These are phyloP conservation scores for Ilyonectria destructans DNA, from an alignment of 2,329 filamentous ascomycete species.

Conservation along the genomic window DNA sequence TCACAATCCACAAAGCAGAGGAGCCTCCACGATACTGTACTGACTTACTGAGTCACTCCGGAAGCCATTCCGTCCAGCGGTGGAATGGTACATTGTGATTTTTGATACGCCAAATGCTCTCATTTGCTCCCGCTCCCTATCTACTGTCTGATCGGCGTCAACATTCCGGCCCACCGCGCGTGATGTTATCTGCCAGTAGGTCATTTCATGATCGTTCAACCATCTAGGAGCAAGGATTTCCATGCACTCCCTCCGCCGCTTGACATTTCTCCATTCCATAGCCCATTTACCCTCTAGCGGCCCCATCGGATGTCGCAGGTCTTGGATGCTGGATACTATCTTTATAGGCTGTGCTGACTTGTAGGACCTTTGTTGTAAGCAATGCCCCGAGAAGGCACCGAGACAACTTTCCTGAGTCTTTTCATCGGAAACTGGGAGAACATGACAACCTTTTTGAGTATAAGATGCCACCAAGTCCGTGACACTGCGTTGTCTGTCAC, in stretches of 20 bases:
- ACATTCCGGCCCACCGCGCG: conserved; percentile 15
- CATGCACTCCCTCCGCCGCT: background rate
- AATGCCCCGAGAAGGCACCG: conserved; percentile 35
- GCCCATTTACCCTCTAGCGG: background rate
- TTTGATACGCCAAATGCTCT: background rate
- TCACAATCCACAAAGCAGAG: background rate
- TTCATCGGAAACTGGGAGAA: background rate
- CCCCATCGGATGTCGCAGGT: conserved; percentile 2
- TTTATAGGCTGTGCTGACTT: background rate
- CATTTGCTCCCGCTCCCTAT: background rate
- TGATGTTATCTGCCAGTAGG: background rate
- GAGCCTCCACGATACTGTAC: background rate
- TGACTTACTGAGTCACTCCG: background rate
- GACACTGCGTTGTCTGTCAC: background rate
- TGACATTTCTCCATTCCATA: conserved; percentile 16
- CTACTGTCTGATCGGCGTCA: background rate
- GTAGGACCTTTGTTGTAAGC: background rate
- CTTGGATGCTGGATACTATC: background rate
- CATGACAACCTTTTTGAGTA: conserved; percentile 23
- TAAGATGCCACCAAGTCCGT: conserved; percentile 25
- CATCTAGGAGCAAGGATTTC: background rate
- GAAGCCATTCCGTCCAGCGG: background rate
- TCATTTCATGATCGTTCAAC: background rate
- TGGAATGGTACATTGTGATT: background rate
- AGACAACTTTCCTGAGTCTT: conserved; percentile 24